A percentile compares a stretch with the other conserved stretches of the same genome.
Conservation (phyloP, 2,329 filamentous ascomycete species). For the Chrysoporthe cubensis region DNA sequence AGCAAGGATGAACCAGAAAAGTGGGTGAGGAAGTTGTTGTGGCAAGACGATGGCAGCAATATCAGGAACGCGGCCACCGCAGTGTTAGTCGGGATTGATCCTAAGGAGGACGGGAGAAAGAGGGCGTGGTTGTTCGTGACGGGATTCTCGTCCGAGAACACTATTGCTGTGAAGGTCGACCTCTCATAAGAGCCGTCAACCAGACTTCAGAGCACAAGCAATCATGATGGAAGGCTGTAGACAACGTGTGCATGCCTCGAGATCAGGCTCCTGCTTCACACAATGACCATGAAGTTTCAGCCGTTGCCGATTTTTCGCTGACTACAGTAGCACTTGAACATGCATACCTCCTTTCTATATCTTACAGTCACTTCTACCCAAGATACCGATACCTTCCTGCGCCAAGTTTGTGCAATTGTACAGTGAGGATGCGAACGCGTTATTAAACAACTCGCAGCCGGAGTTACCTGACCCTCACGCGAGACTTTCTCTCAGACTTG, state of each 20-base stretch:
- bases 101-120: constrained; percentile 47
- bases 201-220: background rate
- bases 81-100: constrained; percentile 57
- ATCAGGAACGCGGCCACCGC: constrained; percentile 56
- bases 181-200: constrained; percentile 36
- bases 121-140: constrained; percentile 62
- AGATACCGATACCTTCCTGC: background rate
- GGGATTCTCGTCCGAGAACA: constrained; percentile 54
- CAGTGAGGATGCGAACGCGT: background rate
- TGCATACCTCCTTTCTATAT: background rate
- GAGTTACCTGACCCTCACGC: too few relatives aligned
- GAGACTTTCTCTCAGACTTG: background rate
- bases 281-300: background rate
- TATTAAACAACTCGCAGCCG: background rate
- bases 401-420: background rate
- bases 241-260: too few relatives aligned
- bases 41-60: constrained; percentile 59
- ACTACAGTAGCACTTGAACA: background rate
- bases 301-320: background rate
- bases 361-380: background rate
- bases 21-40: constrained; percentile 54
- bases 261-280: too few relatives aligned
- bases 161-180: constrained; percentile 58
- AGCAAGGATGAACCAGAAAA: constrained; percentile 18
- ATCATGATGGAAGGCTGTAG: too few relatives aligned